Evolutionary conservation across 2,329 filamentous ascomycete species (phyloP).

Genomic region (Oidium heveae): DNA sequence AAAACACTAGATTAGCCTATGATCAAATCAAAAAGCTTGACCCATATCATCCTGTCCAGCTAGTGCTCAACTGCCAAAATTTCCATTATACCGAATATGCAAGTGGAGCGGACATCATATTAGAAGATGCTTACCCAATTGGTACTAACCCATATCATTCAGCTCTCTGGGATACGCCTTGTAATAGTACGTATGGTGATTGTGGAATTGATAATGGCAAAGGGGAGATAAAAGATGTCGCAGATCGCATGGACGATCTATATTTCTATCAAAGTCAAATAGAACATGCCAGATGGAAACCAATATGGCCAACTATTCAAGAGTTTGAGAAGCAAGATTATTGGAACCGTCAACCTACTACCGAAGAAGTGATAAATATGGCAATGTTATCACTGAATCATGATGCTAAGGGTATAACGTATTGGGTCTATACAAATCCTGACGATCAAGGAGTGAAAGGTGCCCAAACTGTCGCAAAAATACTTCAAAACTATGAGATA

Average conservation of each 20-base stretch:
- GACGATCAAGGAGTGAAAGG: conserved; percentile 9
- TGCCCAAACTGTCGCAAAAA: conserved; percentile 17
- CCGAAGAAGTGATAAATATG: conserved; percentile 21
- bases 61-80: conserved; percentile 26
- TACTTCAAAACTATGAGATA: conserved; percentile 15
- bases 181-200: conserved; percentile 25
- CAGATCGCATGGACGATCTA: conserved; percentile 18
- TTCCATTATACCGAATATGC: conserved; percentile 25
- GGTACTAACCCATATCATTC: conserved; percentile 21
- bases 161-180: conserved; percentile 19
- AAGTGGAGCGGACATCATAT: conserved; percentile 23
- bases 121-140: conserved; percentile 25
- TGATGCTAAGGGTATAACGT: conserved; percentile 21
- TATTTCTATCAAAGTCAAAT: conserved; percentile 18
- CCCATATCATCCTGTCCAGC: conserved; percentile 25
- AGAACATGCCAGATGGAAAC: conserved; percentile 15
- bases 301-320: conserved; percentile 24
- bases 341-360: conserved; percentile 21
- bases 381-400: conserved; percentile 22
- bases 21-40: conserved; percentile 20
- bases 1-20: conserved; percentile 20
- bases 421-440: conserved; percentile 24
- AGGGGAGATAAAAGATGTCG: conserved; percentile 20
- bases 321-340: conserved; percentile 22
- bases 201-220: conserved; percentile 24